phyloP scores from a whole-genome alignment of 176 grass and related monocot species.

The sorghum (Sorghum bicolor) region DNA sequence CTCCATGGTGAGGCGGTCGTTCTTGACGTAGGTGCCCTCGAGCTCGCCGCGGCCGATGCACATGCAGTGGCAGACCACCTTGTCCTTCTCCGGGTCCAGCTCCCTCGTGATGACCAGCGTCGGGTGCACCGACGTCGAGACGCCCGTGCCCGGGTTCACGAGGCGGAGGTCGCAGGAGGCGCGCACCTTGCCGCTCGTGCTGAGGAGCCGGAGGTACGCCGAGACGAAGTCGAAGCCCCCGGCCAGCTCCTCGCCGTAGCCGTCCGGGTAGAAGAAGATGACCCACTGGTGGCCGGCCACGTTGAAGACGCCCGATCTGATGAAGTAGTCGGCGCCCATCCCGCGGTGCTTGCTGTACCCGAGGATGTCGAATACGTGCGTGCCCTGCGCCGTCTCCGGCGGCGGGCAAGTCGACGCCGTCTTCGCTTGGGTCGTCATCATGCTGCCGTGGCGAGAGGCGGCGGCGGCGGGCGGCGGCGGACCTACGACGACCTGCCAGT shows the following conservation, averaged over 20 bases:
- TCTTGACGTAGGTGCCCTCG: neutral
- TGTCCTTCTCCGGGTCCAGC: neutral
- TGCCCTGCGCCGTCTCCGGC: slow-evolving; percentile 5
- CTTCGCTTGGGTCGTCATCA: neutral
- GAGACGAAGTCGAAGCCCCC: neutral
- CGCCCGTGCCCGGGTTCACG: neutral
- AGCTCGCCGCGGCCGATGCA: neutral
- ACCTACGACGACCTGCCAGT: neutral
- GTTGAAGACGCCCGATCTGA: neutral
- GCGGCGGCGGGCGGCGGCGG: neutral
- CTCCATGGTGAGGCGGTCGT: slow-evolving; percentile 15
- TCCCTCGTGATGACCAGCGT: too few species aligned
- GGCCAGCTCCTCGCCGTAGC: neutral
- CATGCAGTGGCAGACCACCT: neutral
- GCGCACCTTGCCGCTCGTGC: neutral
- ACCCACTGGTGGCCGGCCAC: slow-evolving; percentile 11
- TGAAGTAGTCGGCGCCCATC: neutral
- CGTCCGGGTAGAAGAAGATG: neutral
- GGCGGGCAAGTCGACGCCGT: neutral
- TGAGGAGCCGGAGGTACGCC: neutral
- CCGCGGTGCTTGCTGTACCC: slow-evolving; percentile 4
- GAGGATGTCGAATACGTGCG: neutral
- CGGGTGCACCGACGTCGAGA: neutral
- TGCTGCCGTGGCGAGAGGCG: neutral
- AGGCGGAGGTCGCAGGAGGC: slow-evolving; percentile 18